phyloP scores from a whole-genome alignment of 2,329 filamentous ascomycete genomes.

The Colletotrichum echinochloae region DNA sequence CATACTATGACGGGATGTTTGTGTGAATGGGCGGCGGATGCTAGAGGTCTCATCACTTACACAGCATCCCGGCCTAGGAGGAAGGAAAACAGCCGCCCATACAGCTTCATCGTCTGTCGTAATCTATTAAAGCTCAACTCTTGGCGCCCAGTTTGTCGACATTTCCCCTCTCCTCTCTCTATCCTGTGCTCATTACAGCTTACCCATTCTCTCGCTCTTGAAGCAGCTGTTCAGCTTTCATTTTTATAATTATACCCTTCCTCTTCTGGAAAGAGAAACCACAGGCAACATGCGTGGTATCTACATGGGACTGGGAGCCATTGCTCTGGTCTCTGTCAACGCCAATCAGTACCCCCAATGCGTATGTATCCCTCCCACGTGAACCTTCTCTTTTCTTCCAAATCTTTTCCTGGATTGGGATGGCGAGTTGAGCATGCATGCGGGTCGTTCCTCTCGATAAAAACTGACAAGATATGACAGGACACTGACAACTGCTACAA shows the following conservation, averaged over 20 bases:
- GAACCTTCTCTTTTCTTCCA: not conserved
- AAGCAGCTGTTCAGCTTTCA: conserved; percentile 48
- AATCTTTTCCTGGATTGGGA: not conserved
- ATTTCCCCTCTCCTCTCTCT: not conserved
- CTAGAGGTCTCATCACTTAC: not conserved
- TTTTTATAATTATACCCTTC: conserved; percentile 41
- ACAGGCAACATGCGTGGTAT: conserved; percentile 50
- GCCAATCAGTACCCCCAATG: conserved; percentile 48
- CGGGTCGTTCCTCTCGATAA: not conserved
- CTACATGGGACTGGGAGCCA: conserved; percentile 47
- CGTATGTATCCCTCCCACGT: conserved; percentile 33
- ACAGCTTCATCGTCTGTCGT: not conserved
- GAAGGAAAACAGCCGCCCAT: not conserved
- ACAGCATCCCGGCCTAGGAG: not conserved
- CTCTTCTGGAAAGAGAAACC: conserved; percentile 43
- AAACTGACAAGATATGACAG: conserved; percentile 21
- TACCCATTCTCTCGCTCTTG: conserved; percentile 43
- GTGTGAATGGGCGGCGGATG: conserved; percentile 44
- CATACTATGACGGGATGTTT: conserved; percentile 2
- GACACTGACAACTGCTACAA: conserved; percentile 52
- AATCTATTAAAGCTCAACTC: conserved; percentile 19
- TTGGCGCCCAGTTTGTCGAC: not conserved
- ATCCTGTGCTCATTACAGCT: conserved; percentile 16
- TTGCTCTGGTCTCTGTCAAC: conserved; percentile 47
- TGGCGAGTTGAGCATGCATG: too few relatives aligned